Percentiles rank a stretch among this genome's conserved stretches.
Conservation (phyloP, 2,329 filamentous ascomycete species). For the Alternaria ventricosa region DNA sequence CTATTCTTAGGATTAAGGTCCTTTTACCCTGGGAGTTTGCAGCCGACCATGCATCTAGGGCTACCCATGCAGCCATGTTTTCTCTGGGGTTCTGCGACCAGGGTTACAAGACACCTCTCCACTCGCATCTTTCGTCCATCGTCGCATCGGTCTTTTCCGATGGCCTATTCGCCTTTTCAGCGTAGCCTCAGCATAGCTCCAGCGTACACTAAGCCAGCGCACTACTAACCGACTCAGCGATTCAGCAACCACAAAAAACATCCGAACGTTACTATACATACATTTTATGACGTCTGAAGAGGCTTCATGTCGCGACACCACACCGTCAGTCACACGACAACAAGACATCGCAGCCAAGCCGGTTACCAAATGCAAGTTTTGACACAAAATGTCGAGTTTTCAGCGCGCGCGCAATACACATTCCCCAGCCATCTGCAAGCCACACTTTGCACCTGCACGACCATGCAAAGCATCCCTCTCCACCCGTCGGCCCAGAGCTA, state of each 20-base stretch:
- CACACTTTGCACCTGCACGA: conserved; percentile 28
- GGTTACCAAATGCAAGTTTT: conserved; percentile 11
- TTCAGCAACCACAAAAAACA: not conserved
- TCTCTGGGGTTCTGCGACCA: conserved; percentile 14
- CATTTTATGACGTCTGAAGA: conserved; percentile 9
- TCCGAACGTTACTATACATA: not conserved
- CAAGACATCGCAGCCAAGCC: conserved; percentile 19
- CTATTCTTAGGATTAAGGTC: conserved; percentile 46
- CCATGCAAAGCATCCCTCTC: conserved; percentile 8
- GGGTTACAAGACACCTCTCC: conserved; percentile 25
- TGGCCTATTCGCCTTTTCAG: not conserved
- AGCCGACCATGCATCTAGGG: conserved; percentile 7
- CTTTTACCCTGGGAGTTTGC: conserved; percentile 32
- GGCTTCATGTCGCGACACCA: conserved; percentile 1
- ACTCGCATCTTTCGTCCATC: conserved; percentile 2
- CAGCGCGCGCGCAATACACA: conserved; percentile 14
- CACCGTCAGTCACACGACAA: not conserved
- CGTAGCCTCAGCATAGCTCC: not conserved
- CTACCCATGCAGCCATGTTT: not conserved
- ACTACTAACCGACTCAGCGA: not conserved
- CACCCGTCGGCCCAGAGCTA: conserved; percentile 22
- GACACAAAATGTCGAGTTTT: not conserved
- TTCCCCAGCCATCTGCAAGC: conserved; percentile 27
- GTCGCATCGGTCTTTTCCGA: conserved; percentile 1
- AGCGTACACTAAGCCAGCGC: not conserved